phyloP scores from a whole-genome alignment of 2,329 filamentous ascomycete genomes.

The Cercospora citrullina region DNA sequence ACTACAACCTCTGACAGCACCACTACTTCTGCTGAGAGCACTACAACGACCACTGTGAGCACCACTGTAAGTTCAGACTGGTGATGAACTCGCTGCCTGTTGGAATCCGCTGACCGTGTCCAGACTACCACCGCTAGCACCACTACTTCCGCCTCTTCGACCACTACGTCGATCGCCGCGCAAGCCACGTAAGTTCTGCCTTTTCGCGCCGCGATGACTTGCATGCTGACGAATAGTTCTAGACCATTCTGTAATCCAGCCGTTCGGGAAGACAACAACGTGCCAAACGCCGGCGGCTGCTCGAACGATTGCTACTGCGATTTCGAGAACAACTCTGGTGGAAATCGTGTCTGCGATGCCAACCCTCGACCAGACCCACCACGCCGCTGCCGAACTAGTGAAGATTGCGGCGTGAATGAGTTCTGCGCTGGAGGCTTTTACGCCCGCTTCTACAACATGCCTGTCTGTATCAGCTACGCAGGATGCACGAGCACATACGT shows the following conservation, averaged over 20 bases:
- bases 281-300: not conserved
- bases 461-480: not conserved
- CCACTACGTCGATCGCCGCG: not conserved
- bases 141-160: not conserved
- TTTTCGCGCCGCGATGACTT: not conserved
- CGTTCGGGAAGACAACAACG: not conserved
- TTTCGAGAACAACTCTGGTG: not conserved
- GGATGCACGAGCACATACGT: not conserved
- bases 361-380: not conserved
- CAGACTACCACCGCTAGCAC: not conserved
- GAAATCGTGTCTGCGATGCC: not conserved
- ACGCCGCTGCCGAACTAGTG: not conserved
- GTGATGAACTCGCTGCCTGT: no score
- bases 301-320: not conserved
- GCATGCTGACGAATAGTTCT: not conserved
- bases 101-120: no score
- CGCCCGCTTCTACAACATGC: not conserved
- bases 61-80: no score
- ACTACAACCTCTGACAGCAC: no score
- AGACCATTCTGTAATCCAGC: not conserved
- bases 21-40: not conserved
- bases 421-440: slow-evolving; percentile 2
- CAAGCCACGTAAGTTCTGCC: not conserved
- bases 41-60: not conserved
- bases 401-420: not conserved